These are phyloP conservation scores for Astragalus glycyphyllos DNA, from an alignment of 306 rosid genomes.

Conservation along the genomic window DNA sequence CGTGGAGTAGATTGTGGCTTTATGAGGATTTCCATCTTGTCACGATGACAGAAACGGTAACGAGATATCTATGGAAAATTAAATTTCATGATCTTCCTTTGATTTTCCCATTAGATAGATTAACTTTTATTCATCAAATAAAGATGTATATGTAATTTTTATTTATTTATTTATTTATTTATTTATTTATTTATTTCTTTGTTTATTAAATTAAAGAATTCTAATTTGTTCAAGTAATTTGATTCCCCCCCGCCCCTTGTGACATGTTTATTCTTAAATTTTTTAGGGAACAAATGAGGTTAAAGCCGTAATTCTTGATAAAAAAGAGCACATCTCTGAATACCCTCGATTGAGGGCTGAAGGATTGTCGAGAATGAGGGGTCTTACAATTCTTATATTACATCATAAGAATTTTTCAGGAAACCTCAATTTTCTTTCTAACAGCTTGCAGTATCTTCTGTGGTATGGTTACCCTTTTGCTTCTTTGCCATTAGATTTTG, in stretches of 20 bases:
- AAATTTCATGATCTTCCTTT: too few relatives aligned
- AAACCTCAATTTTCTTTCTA: neutral
- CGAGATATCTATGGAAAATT: neutral
- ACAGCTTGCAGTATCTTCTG: neutral
- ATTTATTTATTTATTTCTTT: too few relatives aligned
- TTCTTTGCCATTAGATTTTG: neutral
- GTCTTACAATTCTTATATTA: neutral
- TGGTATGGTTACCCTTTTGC: neutral
- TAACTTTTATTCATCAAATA: too few relatives aligned
- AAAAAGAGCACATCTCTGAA: neutral
- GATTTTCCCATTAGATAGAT: too few relatives aligned
- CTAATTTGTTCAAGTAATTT: neutral
- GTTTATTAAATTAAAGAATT: too few relatives aligned
- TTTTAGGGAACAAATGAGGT: too few relatives aligned
- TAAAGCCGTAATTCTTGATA: too few relatives aligned
- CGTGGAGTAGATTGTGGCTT: conserved; percentile 31
- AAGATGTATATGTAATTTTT: too few relatives aligned
- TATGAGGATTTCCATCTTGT: neutral
- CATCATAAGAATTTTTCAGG: neutral
- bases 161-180: too few relatives aligned
- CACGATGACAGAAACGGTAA: neutral
- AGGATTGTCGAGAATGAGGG: neutral
- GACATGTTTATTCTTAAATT: too few relatives aligned
- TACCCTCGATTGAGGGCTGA: neutral
- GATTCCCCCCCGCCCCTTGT: too few relatives aligned